Conservation (phyloP, 352 stramenopile species). For the Phytopythium aichiense region DNA sequence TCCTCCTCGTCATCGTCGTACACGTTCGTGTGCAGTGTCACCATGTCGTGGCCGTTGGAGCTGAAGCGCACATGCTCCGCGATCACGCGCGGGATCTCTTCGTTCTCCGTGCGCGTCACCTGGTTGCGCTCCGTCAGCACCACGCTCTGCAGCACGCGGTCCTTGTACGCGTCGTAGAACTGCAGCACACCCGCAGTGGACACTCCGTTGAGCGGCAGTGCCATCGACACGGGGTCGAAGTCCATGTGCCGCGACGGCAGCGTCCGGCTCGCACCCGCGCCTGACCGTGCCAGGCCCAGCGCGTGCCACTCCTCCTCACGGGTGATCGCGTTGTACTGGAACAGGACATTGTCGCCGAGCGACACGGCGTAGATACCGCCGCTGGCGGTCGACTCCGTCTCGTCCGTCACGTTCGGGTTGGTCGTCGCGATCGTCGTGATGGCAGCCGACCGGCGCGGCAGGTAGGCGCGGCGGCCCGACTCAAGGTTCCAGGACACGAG, state of each 20-base stretch:
- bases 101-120: constrained; percentile 72
- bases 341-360: constrained; percentile 62
- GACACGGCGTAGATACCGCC: constrained; percentile 58
- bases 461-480: constrained; percentile 63
- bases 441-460: constrained; percentile 69
- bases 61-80: constrained; percentile 58
- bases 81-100: constrained; percentile 45
- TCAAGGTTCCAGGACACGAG: constrained; percentile 86
- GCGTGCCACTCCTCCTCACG: constrained; percentile 72
- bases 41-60: constrained; percentile 38
- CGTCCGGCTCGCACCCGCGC: constrained; percentile 29
- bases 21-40: constrained; percentile 50
- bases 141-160: constrained; percentile 69
- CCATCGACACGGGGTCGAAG: constrained; percentile 57
- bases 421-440: constrained; percentile 46
- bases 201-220: constrained; percentile 60
- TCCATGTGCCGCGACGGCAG: constrained; percentile 50
- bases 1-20: constrained; percentile 13
- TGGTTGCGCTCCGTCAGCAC: constrained; percentile 79
- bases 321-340: constrained; percentile 83
- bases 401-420: background rate
- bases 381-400: constrained; percentile 15
- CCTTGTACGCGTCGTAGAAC: constrained; percentile 80
- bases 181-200: constrained; percentile 63
- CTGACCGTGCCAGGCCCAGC: constrained; percentile 56